Percentiles rank a stretch among this genome's conserved stretches.
These are phyloP conservation scores for Aspergillus niger DNA, from an alignment of 2,329 filamentous ascomycete genomes.

Conservation along the genomic window DNA sequence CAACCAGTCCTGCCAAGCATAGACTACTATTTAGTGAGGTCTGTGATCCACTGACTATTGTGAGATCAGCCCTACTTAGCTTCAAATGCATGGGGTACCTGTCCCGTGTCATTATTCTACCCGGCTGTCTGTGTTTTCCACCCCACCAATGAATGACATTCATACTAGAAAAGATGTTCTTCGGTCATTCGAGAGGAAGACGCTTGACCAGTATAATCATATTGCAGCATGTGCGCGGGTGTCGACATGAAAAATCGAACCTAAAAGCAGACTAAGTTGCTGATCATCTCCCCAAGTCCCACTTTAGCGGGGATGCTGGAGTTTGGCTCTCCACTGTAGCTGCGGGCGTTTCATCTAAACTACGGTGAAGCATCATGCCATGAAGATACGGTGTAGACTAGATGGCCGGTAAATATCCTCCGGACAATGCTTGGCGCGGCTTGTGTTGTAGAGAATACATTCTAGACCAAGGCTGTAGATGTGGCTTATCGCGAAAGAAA, in stretches of 20 bases:
- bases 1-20: background rate
- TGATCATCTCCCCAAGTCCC: background rate
- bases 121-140: background rate
- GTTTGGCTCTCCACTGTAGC: background rate
- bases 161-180: background rate
- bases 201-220: background rate
- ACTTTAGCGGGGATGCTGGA: background rate
- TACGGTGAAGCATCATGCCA: background rate
- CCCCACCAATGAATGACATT: background rate
- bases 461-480: background rate
- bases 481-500: background rate
- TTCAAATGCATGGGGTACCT: background rate
- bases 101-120: background rate
- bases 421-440: background rate
- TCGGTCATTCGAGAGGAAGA: background rate
- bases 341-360: background rate
- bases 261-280: background rate
- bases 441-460: background rate
- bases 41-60: background rate
- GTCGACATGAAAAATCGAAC: background rate
- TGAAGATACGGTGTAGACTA: background rate
- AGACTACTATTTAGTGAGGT: background rate
- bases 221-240: background rate
- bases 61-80: slow-evolving; percentile 2
- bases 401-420: background rate